Base-by-base conservation (phyloP, 2,329 filamentous ascomycete genomes). In the Aspergillus sp. region DNA sequence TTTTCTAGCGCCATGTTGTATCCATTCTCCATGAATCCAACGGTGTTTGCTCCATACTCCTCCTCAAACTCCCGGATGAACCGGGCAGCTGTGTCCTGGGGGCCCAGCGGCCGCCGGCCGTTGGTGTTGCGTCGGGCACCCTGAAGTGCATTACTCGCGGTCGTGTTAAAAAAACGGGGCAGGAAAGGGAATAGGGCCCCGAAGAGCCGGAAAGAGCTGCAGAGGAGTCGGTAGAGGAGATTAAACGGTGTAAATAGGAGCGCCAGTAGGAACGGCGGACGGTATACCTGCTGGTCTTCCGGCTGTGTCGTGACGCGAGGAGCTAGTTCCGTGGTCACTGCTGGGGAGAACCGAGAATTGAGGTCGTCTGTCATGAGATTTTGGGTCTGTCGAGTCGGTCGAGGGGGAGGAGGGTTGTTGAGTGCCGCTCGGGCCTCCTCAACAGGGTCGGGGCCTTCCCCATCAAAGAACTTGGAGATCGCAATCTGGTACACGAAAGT, bases 391-490 rank as follows among this genome's bases (percentile, higher is more conserved):
- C 89, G 81, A 13, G 79, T 76, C 53, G 84, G 75, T 58, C 83
- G 78, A 44, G 84, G 83, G 16, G 87, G 86, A 36, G 85, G 78
- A 29, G 74, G 66, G n/a, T 79, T 73, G 48, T 81, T 75, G 55
- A 86, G 79, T 6, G 82, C 79, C 45, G 86, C 81, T 47, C 86
- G 81, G 53, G 89, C 89, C 75, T 94, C 90, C 53, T 88, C 88
- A 16, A 93, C 77, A 11, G 85, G 88, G 69, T 96, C 90, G 45
- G 91, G 83, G 3, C 88, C 88, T 75, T 97, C 94, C 62, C 94
- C 94, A 66, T 99, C 94, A 70, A 97, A 99, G 82, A 97, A 97
- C 68, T 95, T 95, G 59, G 94, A 85, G 58, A 99, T 93, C 53
- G 94, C 93, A 64, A 97, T 96, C 87, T 97, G 68, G 29, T 40